A percentile compares a stretch with the other conserved stretches of the same genome.
Conservation (phyloP, 2,329 filamentous ascomycete species). For the Colletotrichum destructivum region DNA sequence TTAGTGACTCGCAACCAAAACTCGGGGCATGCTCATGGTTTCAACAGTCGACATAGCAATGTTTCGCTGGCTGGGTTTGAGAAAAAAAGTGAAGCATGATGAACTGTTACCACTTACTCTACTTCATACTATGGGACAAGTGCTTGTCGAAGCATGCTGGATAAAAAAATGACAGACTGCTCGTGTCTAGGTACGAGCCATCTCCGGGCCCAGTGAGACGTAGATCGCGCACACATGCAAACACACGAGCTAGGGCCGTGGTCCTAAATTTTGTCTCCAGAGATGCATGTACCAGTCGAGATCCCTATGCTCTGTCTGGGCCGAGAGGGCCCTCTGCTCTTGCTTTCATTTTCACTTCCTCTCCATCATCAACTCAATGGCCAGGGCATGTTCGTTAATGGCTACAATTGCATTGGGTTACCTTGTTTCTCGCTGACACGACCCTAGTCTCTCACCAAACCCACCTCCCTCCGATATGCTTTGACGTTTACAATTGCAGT, state of each 20-base stretch:
- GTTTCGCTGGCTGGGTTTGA: not conserved
- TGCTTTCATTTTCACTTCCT: too few species aligned
- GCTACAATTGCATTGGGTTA: not conserved
- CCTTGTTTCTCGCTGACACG: not conserved
- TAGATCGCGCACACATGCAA: not conserved
- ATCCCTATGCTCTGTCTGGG: too few species aligned
- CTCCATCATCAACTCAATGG: too few species aligned
- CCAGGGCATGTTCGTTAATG: too few species aligned
- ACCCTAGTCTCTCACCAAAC: not conserved
- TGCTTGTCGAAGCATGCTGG: too few species aligned
- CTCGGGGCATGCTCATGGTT: not conserved
- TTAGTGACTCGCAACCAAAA: not conserved
- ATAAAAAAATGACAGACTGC: too few species aligned
- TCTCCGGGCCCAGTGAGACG: not conserved
- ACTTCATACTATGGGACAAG: not conserved
- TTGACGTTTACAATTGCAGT: not conserved
- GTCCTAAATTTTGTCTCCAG: too few species aligned
- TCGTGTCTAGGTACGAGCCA: too few species aligned
- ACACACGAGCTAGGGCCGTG: not conserved
- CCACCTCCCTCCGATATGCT: not conserved
- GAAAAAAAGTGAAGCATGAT: not conserved
- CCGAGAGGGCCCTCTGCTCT: not conserved
- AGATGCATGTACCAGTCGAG: too few species aligned
- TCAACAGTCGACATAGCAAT: not conserved
- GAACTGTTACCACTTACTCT: not conserved